Percentiles rank a stretch among this genome's conserved stretches.
phyloP scores from a whole-genome alignment of 2,329 filamentous ascomycete species.

The Arthrobotrys entomopaga region DNA sequence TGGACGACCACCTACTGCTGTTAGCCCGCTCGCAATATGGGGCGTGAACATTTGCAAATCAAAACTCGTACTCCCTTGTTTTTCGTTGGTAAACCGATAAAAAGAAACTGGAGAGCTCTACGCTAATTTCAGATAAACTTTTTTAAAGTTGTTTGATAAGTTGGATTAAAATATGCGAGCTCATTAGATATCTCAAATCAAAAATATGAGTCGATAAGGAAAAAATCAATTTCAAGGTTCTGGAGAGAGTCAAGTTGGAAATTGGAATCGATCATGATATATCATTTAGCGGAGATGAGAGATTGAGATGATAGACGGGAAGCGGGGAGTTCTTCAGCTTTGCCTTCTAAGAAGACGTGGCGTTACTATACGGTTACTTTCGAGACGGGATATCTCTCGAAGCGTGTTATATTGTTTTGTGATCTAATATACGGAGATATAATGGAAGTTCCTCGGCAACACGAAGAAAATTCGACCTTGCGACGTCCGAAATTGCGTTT shows the following conservation, averaged over 20 bases:
- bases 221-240: background rate
- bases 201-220: background rate
- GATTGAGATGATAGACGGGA: slow-evolving; percentile 5
- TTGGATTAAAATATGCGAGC: too few species aligned
- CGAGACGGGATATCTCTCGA: background rate
- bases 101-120: too few species aligned
- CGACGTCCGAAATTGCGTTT: background rate
- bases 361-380: slow-evolving; percentile 19
- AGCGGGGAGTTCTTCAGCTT: slow-evolving; percentile 4
- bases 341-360: background rate
- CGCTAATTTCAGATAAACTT: too few species aligned
- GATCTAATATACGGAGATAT: slow-evolving; percentile 14
- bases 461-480: background rate
- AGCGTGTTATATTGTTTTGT: slow-evolving; percentile 3
- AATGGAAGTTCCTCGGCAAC: background rate
- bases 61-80: too few species aligned
- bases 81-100: too few species aligned
- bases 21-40: background rate
- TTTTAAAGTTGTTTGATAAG: too few species aligned
- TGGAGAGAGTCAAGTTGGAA: background rate
- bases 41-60: background rate
- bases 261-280: slow-evolving; percentile 1
- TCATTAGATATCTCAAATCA: background rate
- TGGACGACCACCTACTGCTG: background rate
- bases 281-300: slow-evolving; percentile 18